Evolutionary conservation across 2,329 filamentous ascomycete species (phyloP), one percentile per base, ranked within the genome.

Genomic region (Botrytis medusae): DNA sequence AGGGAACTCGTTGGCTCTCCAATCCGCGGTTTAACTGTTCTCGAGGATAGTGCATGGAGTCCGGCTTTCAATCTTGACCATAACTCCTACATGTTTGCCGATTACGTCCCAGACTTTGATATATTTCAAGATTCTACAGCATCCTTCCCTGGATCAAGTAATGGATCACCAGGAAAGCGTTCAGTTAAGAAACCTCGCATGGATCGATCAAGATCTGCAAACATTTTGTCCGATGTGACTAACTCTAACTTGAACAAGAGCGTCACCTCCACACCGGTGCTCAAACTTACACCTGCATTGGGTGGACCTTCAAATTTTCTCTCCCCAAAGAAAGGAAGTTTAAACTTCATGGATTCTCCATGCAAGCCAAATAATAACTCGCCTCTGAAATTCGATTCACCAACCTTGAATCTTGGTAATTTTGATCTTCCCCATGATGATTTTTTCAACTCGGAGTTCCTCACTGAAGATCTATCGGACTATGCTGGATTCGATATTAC

Each of bases 1-100:
- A 88, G 88, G 74, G 88, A 93, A 77, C 89, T 97, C 85, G 89
- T 97, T 62, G 93, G 93, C 73, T 96, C 93, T 8, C 94, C 94
- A 25, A 87, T 89, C 70, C 89, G 89, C 77, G 86, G 80, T 63
- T 79, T 86, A 61, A 85, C 84, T 75, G 84, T 85, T 76, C 81
- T 89, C 67, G 84, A 86, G 25, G 87, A 89, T 44, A 82, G 84
- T 29, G 81, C 88, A 6, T 92, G 90, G 87, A 92, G 91, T 77
- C 89, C 91, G 6, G 88, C 88, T n/a, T 90, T 92, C 80, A 85
- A 88, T 68, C 83, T 92, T 68, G 88, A 91, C 29, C 88, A 86
- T 73, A 83, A 82, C 71, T 83, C 82, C 71, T 84, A 87, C 72
- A 85, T 87, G 76, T 84, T 86, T 75, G 81, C 87, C 73, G 85